phyloP scores from a whole-genome alignment of 805 yeast genomes.

The Ogataea wickerhamii region DNA sequence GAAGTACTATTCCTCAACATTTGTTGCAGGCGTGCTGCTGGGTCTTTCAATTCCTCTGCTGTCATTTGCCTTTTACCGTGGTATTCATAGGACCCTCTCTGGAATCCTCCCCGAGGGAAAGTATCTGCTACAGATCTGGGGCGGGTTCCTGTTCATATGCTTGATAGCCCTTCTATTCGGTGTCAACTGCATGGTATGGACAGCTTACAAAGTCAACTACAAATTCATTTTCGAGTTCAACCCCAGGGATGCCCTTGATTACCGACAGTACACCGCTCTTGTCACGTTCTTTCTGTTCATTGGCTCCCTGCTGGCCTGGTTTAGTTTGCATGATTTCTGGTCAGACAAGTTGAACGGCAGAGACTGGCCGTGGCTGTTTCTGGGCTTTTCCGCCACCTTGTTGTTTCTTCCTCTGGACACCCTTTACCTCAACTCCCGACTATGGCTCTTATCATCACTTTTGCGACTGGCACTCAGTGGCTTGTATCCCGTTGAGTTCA shows the following conservation, averaged over 20 bases:
- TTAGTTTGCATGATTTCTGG: conserved; percentile 72
- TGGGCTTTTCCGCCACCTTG: conserved; percentile 47
- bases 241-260: conserved; percentile 61
- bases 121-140: conserved; percentile 83
- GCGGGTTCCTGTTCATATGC: conserved; percentile 70
- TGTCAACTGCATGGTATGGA: conserved; percentile 70
- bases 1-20: conserved; percentile 45
- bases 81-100: conserved; percentile 34
- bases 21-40: conserved; percentile 60
- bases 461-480: conserved; percentile 80
- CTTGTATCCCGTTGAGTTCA: conserved; percentile 88
- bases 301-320: conserved; percentile 64
- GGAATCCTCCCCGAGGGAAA: conserved; percentile 51
- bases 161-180: conserved; percentile 64
- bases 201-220: conserved; percentile 73
- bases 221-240: conserved; percentile 89
- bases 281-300: conserved; percentile 58
- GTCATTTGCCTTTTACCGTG: conserved; percentile 49
- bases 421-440: conserved; percentile 58
- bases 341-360: conserved; percentile 55
- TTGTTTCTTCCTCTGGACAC: conserved; percentile 61
- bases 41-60: conserved; percentile 74
- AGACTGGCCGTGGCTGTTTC: conserved; percentile 77
- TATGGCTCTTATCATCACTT: conserved; percentile 70
- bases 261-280: conserved; percentile 58